Conservation (phyloP, 2,329 filamentous ascomycete genomes). For the Cytospora chrysosperma region DNA sequence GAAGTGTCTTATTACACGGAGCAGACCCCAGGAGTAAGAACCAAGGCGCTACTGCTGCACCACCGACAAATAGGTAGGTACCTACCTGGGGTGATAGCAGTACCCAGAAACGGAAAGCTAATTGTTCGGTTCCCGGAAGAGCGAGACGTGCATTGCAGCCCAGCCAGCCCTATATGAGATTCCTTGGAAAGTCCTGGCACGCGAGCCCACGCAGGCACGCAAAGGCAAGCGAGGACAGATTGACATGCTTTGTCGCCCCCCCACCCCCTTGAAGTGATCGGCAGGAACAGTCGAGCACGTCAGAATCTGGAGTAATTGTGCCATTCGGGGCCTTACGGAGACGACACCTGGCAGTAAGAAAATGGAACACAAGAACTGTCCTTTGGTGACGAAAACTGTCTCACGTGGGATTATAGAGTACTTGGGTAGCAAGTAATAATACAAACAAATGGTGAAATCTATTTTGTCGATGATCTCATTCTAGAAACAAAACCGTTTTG, state of each 20-base stretch:
- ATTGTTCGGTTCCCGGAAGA: not conserved
- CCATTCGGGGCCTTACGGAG: not conserved
- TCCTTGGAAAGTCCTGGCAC: not conserved
- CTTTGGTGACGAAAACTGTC: too few relatives aligned
- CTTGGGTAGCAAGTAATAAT: not conserved
- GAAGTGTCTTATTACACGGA: too few relatives aligned
- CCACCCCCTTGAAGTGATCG: not conserved
- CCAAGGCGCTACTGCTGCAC: too few relatives aligned
- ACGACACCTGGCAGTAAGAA: conserved; percentile 3
- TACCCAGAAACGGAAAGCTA: not conserved
- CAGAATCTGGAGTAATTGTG: conserved; percentile 9
- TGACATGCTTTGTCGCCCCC: too few relatives aligned
- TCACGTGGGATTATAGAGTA: too few relatives aligned
- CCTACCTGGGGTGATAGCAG: too few relatives aligned
- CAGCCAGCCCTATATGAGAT: too few relatives aligned
- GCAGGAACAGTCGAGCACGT: conserved; percentile 18
- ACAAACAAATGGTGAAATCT: not conserved
- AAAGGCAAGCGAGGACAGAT: not conserved
- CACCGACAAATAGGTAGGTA: too few relatives aligned
- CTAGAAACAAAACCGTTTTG: not conserved
- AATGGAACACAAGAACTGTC: too few relatives aligned
- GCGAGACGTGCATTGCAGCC: conserved; percentile 4
- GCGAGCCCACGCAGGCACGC: too few relatives aligned
- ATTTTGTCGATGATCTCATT: not conserved
- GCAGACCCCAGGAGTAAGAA: too few relatives aligned